Evolutionary conservation across 352 stramenopile species (phyloP), one percentile per base, ranked within the genome.

Genomic region (Phytophthora ohioensis): DNA sequence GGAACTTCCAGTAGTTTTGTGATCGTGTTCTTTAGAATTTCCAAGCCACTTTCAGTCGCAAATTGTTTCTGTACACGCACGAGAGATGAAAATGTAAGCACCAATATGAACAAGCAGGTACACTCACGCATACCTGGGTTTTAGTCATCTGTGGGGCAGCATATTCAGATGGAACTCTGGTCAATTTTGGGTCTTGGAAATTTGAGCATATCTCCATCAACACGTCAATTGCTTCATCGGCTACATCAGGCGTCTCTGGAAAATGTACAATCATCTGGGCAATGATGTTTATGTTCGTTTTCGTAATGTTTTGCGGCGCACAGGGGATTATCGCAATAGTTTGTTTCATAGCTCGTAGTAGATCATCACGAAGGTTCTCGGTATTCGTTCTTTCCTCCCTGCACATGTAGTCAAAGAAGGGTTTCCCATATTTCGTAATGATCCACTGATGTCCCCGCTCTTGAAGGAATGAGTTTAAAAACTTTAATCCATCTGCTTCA

Each of bases 271-370:
- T 48, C 27, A 73, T 34, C 7, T 47, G 17, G 10, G 56, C 34
- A 31, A 69, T 45, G 1, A 73, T 69, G n/a, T 55, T 30, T 3
- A 69, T 53, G 38, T 73, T 73, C 21, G 42, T 30, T 43, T 69
- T 69, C 9, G 66, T 69, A 11, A 73, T 69, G 15, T 17, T 35
- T 15, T 69, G 35, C 10, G 54, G 35, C 55, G 32, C 42, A 34
- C 32, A 17, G 51, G 66, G 43, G 39, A 69, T 47, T 21, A 56
- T 27, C 8, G 52, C 8, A 45, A 64, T 54, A 10, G 59, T 43
- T n/a, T 8, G 35, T 39, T 64, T 63, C 36, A 73, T 59, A 2
- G 43, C 34, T 3, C 32, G 38, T 12, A 73, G 34, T 42, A 69
- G 39, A 43, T 56, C 45, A 41, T 59, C 66, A 57, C 41, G 45